Evolutionary conservation across 805 yeast genomes (phyloP).

Genomic region (Lachancea waltii): DNA sequence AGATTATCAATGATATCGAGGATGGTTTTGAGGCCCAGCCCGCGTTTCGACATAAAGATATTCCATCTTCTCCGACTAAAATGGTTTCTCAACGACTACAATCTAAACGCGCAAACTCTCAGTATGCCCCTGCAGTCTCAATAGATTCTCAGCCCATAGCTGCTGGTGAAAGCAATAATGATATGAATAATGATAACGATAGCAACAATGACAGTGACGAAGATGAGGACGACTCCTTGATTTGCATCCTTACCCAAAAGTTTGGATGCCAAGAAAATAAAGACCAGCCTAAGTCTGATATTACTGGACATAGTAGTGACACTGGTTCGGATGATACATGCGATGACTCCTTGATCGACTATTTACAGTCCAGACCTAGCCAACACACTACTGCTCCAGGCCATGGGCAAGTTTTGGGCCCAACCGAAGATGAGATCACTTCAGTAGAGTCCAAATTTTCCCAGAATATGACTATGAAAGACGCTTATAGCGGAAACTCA

Average conservation of each 20-base stretch:
- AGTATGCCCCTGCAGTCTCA: not conserved
- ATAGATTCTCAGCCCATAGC: not conserved
- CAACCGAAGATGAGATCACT: constrained; percentile 4
- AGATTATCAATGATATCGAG: constrained; percentile 27
- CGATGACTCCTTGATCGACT: constrained; percentile 21
- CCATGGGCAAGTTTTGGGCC: not conserved
- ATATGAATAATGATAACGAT: not conserved
- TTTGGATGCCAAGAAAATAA: constrained; percentile 5
- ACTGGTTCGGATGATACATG: constrained; percentile 3
- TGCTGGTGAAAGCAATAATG: too few relatives aligned
- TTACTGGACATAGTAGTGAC: not conserved
- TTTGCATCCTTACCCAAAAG: constrained; percentile 25
- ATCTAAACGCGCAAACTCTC: not conserved
- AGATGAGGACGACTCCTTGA: constrained; percentile 22
- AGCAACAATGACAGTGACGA: constrained; percentile 3
- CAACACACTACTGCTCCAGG: not conserved
- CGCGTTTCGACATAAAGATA: constrained; percentile 10
- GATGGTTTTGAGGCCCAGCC: constrained; percentile 16
- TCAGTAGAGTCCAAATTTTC: constrained; percentile 12
- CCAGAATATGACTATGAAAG: constrained; percentile 8
- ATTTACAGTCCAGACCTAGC: constrained; percentile 6
- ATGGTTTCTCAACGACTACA: constrained; percentile 3
- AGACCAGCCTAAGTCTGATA: not conserved
- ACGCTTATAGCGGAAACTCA: constrained; percentile 1
- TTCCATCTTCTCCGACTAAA: constrained; percentile 29